Conservation (phyloP, 108 stramenopile species). For the Nitzschia palea region DNA sequence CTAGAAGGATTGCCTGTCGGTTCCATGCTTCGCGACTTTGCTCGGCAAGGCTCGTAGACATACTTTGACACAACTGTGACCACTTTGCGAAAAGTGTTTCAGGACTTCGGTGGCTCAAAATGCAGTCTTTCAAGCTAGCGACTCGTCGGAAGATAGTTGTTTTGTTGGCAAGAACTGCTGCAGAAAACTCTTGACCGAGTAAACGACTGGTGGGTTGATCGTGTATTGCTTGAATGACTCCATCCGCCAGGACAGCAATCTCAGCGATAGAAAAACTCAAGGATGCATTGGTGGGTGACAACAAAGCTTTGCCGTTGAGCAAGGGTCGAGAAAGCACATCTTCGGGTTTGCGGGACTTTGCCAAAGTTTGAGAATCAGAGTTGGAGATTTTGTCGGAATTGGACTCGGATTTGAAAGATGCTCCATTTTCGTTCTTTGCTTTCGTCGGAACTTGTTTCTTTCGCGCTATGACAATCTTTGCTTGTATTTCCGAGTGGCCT, state of each 20-base stretch:
- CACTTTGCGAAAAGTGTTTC: conserved; percentile 10
- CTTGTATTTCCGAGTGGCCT: conserved; percentile 11
- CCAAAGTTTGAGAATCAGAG: neutral
- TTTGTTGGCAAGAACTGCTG: neutral
- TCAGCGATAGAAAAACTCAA: neutral
- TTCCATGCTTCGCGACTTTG: conserved; percentile 10
- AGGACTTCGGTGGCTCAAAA: neutral
- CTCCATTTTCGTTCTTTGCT: neutral
- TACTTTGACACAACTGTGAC: neutral
- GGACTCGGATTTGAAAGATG: neutral
- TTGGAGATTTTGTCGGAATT: neutral
- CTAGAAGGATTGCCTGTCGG: neutral
- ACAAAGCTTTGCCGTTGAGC: neutral
- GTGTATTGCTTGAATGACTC: conserved; percentile 18
- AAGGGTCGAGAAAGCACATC: neutral
- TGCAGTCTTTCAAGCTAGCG: conserved; percentile 3
- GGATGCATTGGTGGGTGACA: neutral
- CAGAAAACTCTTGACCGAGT: conserved; percentile 2
- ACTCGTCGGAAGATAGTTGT: conserved; percentile 4
- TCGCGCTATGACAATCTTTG: conserved; percentile 32
- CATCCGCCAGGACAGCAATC: conserved; percentile 17
- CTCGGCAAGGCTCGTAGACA: neutral
- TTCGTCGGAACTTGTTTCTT: conserved; percentile 1
- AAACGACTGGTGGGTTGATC: conserved; percentile 7
- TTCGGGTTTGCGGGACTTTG: neutral